A percentile compares a stretch with the other conserved stretches of the same genome.
Evolutionary conservation across 306 rosid species (phyloP).

Genomic region (Vicia sativa): DNA sequence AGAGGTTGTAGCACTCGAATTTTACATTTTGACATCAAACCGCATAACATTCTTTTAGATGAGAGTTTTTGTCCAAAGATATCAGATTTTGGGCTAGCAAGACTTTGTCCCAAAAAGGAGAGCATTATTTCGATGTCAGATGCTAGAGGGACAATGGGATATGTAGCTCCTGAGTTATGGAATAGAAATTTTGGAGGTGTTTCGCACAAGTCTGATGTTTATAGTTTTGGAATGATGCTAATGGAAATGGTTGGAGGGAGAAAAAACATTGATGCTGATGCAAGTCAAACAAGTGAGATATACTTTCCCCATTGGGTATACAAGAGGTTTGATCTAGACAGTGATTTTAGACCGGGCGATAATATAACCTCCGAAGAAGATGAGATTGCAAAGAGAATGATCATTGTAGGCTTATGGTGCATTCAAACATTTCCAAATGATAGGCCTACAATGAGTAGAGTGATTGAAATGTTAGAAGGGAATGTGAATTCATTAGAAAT

Average conservation of each 20-base stretch:
- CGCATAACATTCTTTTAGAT: too few species aligned
- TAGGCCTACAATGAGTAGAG: conserved; percentile 5
- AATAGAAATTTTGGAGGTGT: conserved; percentile 16
- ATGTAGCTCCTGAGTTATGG: conserved; percentile 39
- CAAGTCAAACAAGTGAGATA: too few species aligned
- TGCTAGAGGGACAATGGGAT: conserved; percentile 42
- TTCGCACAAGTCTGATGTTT: conserved; percentile 7
- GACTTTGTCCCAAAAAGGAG: conserved; percentile 28
- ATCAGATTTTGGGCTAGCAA: conserved; percentile 43
- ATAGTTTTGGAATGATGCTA: conserved; percentile 2
- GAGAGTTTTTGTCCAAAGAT: conserved; percentile 33
- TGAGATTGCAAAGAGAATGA: conserved; percentile 38
- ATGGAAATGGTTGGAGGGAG: conserved; percentile 8
- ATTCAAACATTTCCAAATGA: conserved; percentile 27
- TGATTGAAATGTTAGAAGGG: background rate
- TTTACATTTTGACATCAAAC: conserved; percentile 46
- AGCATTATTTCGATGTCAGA: conserved; percentile 43
- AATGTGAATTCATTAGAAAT: background rate
- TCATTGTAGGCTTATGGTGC: conserved; percentile 13
- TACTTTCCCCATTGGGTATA: conserved; percentile 44
- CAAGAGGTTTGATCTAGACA: conserved; percentile 22
- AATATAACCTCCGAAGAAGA: conserved; percentile 27
- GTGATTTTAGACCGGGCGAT: background rate
- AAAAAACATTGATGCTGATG: background rate
- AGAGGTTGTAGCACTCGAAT: conserved; percentile 41